Base-by-base conservation (phyloP, 2,329 filamentous ascomycete genomes). In the Fusarium camptoceras region DNA sequence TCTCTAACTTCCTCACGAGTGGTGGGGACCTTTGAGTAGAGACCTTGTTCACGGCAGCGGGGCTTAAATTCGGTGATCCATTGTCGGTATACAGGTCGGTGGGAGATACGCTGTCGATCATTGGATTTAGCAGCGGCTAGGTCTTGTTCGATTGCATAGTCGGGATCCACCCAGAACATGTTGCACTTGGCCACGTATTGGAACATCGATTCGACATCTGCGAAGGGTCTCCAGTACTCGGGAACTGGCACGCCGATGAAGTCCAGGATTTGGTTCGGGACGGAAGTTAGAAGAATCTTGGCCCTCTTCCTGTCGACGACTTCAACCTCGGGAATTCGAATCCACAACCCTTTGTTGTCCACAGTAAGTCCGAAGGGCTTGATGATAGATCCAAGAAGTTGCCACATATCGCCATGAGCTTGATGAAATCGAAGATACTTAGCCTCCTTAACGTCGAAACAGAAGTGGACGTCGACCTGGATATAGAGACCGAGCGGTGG, bases 391-490 rank as follows among this genome's bases (percentile, higher is more conserved):
- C 92, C 91, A 0, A 95, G 76, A 11, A 89, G 76, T 63, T 88
- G 91, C 85, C 89, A 89, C 1, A 89, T 59, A 71, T 95, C 92
- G n/a, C 91, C 91, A 72, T 95, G 92, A 1, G 88, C 86, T 41
- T 91, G 84, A 70, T 88, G 88, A 79, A 94, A 94, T 6, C 88
- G 78, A 39, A 85, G 83, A 92, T 92, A 95, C 30, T 83, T 81
- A 66, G 87, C 54, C 22, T 53, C 84, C 55, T 78, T 72, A 80
- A 75, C 1, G 79, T 67, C 3, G 78, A 81, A 3, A 59, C 85
- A 89, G 25, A 90, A 76, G 30, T 87, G 84, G 2, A 95, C 77
- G 75, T 96, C 93, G 27, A 95, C 83, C 72, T 96, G 93, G 7
- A 93, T 85, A 73, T 84, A 86, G 31, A 50, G 66, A 12, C 67